Conservation (phyloP, 768 basidiomycete species). For the Serendipita vermifera region DNA sequence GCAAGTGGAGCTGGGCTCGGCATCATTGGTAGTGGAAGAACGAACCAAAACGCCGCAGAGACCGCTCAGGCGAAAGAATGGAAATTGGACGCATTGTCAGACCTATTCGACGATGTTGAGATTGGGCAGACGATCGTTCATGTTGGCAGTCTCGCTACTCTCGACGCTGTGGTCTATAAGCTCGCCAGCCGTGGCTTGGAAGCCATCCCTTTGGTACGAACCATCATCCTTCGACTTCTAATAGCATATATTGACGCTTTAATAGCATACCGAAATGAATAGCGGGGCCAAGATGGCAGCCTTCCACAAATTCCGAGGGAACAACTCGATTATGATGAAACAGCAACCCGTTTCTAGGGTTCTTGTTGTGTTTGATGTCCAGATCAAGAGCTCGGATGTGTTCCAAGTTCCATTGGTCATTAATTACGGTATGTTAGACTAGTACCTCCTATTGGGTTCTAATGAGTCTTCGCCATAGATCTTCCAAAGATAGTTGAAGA, state of each 20-base stretch:
- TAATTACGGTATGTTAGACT: conserved; percentile 60
- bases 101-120: conserved; percentile 80
- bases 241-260: conserved; percentile 14
- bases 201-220: conserved; percentile 71
- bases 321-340: conserved; percentile 45
- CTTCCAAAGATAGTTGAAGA: conserved; percentile 92
- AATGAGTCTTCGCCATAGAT: conserved; percentile 35
- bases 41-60: conserved; percentile 57
- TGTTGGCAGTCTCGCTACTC: conserved; percentile 73
- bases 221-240: conserved; percentile 12
- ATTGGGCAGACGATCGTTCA: conserved; percentile 71
- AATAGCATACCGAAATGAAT: conserved; percentile 94
- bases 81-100: conserved; percentile 86
- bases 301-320: conserved; percentile 68
- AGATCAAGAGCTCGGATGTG: conserved; percentile 80
- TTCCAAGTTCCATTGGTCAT: conserved; percentile 85
- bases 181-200: conserved; percentile 75
- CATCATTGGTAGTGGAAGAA: conserved; percentile 87
- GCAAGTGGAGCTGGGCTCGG: conserved; percentile 51
- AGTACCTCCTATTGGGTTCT: background rate
- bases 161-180: conserved; percentile 86
- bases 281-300: conserved; percentile 66
- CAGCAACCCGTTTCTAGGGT: conserved; percentile 51
- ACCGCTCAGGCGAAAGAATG: conserved; percentile 80
- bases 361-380: conserved; percentile 87